Percentiles rank a stretch among this genome's conserved stretches.
Evolutionary conservation across 805 yeast genomes (phyloP).

Genomic region (Teunomyces stri): DNA sequence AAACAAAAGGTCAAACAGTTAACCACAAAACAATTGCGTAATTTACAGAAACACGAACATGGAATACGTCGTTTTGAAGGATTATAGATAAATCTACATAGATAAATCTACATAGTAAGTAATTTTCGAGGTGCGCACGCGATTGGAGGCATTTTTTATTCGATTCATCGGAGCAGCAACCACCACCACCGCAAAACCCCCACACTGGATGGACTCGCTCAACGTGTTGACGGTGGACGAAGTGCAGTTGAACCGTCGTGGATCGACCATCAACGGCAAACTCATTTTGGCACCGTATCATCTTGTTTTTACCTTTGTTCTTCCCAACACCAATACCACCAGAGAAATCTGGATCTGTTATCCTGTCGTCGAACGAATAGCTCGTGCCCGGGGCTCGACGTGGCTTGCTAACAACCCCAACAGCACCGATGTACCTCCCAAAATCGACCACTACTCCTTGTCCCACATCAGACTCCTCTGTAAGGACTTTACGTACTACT

Average conservation of each 20-base stretch:
- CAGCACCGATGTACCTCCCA: not conserved
- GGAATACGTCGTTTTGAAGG: conserved; percentile 68
- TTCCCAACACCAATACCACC: conserved; percentile 12
- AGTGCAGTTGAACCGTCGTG: conserved; percentile 38
- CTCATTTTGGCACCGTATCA: conserved; percentile 36
- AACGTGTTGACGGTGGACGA: conserved; percentile 28
- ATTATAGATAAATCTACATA: too few species aligned
- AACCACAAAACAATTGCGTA: conserved; percentile 45
- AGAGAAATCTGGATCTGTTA: conserved; percentile 90
- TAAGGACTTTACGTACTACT: conserved; percentile 78
- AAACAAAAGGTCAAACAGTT: conserved; percentile 29
- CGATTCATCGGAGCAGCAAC: not conserved
- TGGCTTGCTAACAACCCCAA: conserved; percentile 16
- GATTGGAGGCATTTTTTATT: not conserved
- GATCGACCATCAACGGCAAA: conserved; percentile 36
- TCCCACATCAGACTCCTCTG: conserved; percentile 71
- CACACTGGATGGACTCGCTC: not conserved
- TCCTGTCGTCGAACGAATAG: conserved; percentile 70
- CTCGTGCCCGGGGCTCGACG: conserved; percentile 55
- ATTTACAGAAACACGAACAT: conserved; percentile 53
- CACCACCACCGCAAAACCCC: not conserved
- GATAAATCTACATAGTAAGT: too few species aligned
- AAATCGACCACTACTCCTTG: conserved; percentile 33
- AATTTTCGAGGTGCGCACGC: not conserved
- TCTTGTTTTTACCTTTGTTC: conserved; percentile 36